Base-by-base conservation (phyloP, 441 rosid species). In the Breynia disticha region DNA sequence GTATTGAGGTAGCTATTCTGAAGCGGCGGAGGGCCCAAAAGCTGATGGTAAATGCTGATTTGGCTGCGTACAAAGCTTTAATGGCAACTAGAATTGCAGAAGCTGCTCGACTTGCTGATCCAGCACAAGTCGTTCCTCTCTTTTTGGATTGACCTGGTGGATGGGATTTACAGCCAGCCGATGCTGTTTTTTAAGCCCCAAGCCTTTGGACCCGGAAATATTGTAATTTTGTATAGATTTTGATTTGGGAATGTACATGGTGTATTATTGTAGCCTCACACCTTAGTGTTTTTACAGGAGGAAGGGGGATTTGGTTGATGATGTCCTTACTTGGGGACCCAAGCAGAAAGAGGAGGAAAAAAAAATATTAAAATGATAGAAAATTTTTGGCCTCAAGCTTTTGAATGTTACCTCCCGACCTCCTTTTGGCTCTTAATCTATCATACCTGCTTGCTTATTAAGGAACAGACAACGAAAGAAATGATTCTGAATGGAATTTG, bases 31-130 rank as follows among this genome's bases (percentile, higher is more conserved):
- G 71, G 68, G 97, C 94, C 12, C 94, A 89, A 67, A 43, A 59
- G 46, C 86, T 84, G 8, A 77, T 80, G 76, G 79, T 72, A 69
- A 77, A 68, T 19, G 95, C 95, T n/a, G 86, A 82, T 59, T 63
- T 89, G 71, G 85, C 87, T 19, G 68, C 79, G 12, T 86, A 80
- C 73, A 89, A 73, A 73, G 90, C 94, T 18, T 56, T 65, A 46
- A 52, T 76, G 76, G 76, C 91, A 11, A 74, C 82, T 5, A 71
- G 75, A 67, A 87, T 85, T 50, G 91, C 87, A 2, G 84, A 82
- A 72, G 82, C 79, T 60, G 75, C 84, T 16, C 52, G 60, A 52
- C 42, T 48, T 44, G 61, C 47, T 0, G 80, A 59, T 54, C 67
- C 84, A 13, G 54, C 67, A 11, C 72, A 73, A 13, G 74, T 19